These are phyloP conservation scores for Claviceps capensis DNA, from an alignment of 2,329 filamentous ascomycete species.

Conservation along the genomic window DNA sequence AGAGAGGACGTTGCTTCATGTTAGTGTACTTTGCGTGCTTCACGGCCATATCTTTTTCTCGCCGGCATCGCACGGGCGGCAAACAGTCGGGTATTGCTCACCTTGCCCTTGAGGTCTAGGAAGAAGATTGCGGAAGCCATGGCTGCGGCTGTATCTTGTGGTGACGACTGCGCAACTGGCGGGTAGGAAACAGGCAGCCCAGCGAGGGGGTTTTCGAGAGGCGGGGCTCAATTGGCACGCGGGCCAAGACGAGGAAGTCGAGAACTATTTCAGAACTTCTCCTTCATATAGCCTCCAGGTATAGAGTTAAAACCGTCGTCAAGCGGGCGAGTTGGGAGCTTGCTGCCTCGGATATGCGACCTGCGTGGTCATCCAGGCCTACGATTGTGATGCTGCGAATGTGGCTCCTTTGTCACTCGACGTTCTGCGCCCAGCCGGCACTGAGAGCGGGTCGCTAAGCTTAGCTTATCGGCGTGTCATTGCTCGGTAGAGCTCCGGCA, in stretches of 20 bases:
- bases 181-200: neutral
- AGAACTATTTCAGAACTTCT: neutral
- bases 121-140: conserved; percentile 99
- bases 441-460: neutral
- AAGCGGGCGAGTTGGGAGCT: neutral
- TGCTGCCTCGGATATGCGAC: neutral
- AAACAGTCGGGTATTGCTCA: conserved; percentile 20
- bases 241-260: conserved; percentile 10
- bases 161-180: neutral
- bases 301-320: neutral
- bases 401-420: neutral
- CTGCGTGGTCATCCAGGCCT: neutral
- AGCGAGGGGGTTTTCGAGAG: conserved; percentile 1
- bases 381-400: neutral
- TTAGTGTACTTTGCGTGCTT: neutral
- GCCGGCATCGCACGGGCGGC: too few relatives aligned
- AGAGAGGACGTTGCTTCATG: neutral
- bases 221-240: conserved; percentile 14
- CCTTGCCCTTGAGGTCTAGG: conserved; percentile 99
- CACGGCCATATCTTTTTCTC: neutral
- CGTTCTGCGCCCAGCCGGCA: neutral
- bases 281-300: conserved; percentile 1
- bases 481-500: conserved; percentile 9
- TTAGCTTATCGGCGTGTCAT: neutral
- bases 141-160: conserved; percentile 13